These are phyloP conservation scores for Emmonsiellopsis sp. DNA, from an alignment of 2,329 filamentous ascomycete species.

Conservation along the genomic window DNA sequence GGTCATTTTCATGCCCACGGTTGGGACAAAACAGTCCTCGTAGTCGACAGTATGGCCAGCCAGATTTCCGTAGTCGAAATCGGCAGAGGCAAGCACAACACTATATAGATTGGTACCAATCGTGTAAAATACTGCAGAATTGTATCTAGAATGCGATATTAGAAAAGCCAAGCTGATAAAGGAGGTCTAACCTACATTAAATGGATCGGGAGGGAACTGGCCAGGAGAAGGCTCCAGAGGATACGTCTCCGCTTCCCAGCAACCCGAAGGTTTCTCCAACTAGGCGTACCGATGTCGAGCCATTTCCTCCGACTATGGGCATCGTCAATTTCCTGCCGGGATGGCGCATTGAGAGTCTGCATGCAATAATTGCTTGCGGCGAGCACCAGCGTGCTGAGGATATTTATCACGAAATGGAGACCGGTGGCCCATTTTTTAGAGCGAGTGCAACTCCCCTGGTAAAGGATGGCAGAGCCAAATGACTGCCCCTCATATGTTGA, in stretches of 20 bases:
- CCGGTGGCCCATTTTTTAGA: slow-evolving; percentile 10
- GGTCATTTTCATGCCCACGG: not conserved
- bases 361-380: slow-evolving; percentile 27
- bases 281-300: slow-evolving; percentile 24
- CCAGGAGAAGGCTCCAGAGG: slow-evolving; percentile 6
- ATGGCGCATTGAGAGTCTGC: slow-evolving; percentile 25
- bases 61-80: slow-evolving; percentile 1
- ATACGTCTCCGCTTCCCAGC: not conserved
- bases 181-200: slow-evolving; percentile 5
- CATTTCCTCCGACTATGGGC: slow-evolving; percentile 21
- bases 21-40: slow-evolving; percentile 4
- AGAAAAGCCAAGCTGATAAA: no score
- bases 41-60: not conserved
- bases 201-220: slow-evolving; percentile 12
- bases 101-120: slow-evolving; percentile 14
- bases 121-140: slow-evolving; percentile 10
- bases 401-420: slow-evolving; percentile 27
- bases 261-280: slow-evolving; percentile 17
- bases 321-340: slow-evolving; percentile 23
- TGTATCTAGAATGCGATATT: slow-evolving; percentile 11
- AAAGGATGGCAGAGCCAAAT: slow-evolving; percentile 1
- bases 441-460: slow-evolving; percentile 5
- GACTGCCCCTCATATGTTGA: not conserved
- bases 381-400: slow-evolving; percentile 24
- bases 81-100: slow-evolving; percentile 8